Conservation (phyloP, 1,284 basidiomycete genomes). For the Anthracocystis panici-leucophaei region DNA sequence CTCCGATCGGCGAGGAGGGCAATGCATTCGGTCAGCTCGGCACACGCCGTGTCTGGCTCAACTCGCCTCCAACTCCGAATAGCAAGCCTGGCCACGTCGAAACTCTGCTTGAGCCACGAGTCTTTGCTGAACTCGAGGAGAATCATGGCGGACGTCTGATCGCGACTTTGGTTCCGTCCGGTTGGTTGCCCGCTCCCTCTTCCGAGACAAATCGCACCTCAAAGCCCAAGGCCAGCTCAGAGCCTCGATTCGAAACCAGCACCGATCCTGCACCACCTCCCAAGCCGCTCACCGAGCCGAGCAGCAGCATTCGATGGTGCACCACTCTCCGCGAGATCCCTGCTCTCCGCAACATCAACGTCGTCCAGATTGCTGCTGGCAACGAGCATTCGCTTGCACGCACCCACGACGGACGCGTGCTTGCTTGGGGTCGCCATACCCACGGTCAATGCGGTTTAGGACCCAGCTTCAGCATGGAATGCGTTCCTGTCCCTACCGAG, state of each 20-base stretch:
- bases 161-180: constrained; percentile 60
- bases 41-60: constrained; percentile 50
- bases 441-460: constrained; percentile 85
- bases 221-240: constrained; percentile 21
- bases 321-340: constrained; percentile 84
- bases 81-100: constrained; percentile 71
- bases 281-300: constrained; percentile 69
- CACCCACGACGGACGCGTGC: constrained; percentile 77
- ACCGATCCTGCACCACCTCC: constrained; percentile 38
- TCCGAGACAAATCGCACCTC: constrained; percentile 27
- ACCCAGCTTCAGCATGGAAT: constrained; percentile 76
- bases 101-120: constrained; percentile 54
- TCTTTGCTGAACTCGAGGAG: constrained; percentile 60
- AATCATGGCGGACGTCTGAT: constrained; percentile 68
- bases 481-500: constrained; percentile 86
- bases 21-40: constrained; percentile 90
- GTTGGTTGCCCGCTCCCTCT: constrained; percentile 67
- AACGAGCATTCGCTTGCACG: constrained; percentile 78
- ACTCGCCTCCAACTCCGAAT: constrained; percentile 74
- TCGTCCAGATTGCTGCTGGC: constrained; percentile 81
- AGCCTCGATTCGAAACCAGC: constrained; percentile 44
- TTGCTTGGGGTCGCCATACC: constrained; percentile 71
- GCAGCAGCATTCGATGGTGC: constrained; percentile 76
- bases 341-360: constrained; percentile 77
- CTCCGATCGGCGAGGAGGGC: constrained; percentile 81